These are phyloP conservation scores for Rhodotorula sp. DNA, from an alignment of 1,284 basidiomycete genomes.

Conservation along the genomic window DNA sequence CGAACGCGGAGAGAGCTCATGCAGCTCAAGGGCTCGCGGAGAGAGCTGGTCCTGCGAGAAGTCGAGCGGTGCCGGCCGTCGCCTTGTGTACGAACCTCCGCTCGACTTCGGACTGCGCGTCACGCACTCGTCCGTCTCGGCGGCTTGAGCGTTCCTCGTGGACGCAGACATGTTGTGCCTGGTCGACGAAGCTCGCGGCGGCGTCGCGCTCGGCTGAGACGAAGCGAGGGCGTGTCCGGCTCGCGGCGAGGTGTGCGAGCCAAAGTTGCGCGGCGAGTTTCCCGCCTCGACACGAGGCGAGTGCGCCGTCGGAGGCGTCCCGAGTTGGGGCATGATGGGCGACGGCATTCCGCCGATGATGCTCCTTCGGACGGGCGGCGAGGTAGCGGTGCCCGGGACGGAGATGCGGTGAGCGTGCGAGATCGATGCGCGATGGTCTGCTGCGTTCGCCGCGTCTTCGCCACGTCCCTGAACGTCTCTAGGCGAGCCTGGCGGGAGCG, in stretches of 20 bases:
- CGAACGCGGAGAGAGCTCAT: neutral
- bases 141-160: neutral
- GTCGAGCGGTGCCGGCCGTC: slow-evolving; percentile 31
- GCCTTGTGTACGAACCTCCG: slow-evolving; percentile 6
- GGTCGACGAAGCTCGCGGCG: neutral
- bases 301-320: neutral
- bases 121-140: neutral
- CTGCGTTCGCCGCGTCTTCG: neutral
- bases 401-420: neutral
- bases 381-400: neutral
- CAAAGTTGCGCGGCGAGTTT: too few relatives aligned
- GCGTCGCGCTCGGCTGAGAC: neutral
- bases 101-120: neutral
- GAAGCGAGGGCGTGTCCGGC: neutral
- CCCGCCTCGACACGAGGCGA: neutral
- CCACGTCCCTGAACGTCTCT: too few relatives aligned
- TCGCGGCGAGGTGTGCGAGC: neutral
- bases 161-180: neutral
- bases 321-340: neutral
- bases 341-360: neutral
- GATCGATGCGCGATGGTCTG: neutral
- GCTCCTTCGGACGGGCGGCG: slow-evolving; percentile 1
- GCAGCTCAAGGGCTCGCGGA: slow-evolving; percentile 2
- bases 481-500: too few relatives aligned
- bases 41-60: slow-evolving; percentile 4